Conservation (phyloP, 208 protist species). For the Borovskyia barvae region DNA sequence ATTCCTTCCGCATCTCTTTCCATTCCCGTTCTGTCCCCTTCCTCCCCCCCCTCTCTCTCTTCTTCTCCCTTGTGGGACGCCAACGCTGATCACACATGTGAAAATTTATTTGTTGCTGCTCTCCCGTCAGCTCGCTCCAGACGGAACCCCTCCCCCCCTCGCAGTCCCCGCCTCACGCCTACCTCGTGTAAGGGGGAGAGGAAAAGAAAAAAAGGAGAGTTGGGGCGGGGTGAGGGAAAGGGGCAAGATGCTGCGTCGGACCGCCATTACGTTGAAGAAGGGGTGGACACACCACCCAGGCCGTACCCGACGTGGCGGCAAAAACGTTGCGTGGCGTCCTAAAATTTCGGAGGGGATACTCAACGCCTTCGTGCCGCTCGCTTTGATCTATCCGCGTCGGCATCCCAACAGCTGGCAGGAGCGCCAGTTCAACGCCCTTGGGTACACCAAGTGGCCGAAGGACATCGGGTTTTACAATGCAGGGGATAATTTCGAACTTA, state of each 20-base stretch:
- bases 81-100: no score
- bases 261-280: conserved; percentile 70
- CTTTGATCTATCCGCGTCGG: conserved; percentile 75
- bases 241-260: conserved; percentile 73
- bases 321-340: conserved; percentile 87
- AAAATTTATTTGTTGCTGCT: no score
- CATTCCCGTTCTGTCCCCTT: background rate
- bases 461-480: conserved; percentile 90
- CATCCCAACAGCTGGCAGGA: conserved; percentile 87
- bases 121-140: no score
- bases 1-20: background rate
- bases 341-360: conserved; percentile 72
- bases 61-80: background rate
- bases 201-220: background rate
- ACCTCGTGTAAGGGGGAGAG: background rate
- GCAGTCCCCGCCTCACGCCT: no score
- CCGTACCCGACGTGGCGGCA: conserved; percentile 74
- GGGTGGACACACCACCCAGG: conserved; percentile 89
- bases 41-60: background rate
- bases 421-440: conserved; percentile 75
- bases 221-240: no score
- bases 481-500: conserved; percentile 90
- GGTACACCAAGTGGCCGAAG: conserved; percentile 91
- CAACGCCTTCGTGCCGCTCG: conserved; percentile 79
- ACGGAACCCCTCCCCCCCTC: no score